phyloP scores from a whole-genome alignment of 768 basidiomycete species.

The Trametes cubensis region DNA sequence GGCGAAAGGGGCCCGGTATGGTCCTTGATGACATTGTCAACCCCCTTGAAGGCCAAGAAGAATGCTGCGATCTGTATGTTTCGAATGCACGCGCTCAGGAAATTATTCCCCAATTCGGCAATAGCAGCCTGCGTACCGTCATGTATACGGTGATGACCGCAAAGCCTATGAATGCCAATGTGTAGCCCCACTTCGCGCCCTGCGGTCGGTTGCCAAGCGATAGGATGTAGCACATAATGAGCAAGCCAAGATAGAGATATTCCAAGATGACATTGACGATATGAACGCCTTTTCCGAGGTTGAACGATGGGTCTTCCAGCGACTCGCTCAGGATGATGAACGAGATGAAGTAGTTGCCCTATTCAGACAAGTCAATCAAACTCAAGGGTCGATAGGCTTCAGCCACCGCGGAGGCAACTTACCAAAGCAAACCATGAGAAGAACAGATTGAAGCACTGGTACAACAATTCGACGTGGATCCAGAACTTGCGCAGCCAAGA shows the following conservation, averaged over 20 bases:
- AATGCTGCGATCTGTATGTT: conserved; percentile 66
- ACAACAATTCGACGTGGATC: conserved; percentile 93
- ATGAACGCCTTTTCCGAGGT: conserved; percentile 59
- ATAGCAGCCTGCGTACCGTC: conserved; percentile 59
- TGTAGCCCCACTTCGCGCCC: conserved; percentile 87
- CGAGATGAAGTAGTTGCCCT: conserved; percentile 91
- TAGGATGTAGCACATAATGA: conserved; percentile 87
- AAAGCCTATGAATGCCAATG: conserved; percentile 83
- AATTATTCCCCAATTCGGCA: conserved; percentile 9
- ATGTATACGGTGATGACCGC: conserved; percentile 94
- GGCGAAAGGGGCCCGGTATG: conserved; percentile 48
- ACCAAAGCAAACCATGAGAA: conserved; percentile 92
- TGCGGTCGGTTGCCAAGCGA: conserved; percentile 91
- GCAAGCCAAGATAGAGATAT: conserved; percentile 85
- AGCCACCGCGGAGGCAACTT: conserved; percentile 25
- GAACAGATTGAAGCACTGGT: conserved; percentile 87
- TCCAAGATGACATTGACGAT: conserved; percentile 77
- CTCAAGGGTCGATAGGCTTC: neutral
- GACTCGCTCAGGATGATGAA: conserved; percentile 78
- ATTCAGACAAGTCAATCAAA: neutral
- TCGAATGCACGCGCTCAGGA: conserved; percentile 5
- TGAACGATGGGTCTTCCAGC: conserved; percentile 65
- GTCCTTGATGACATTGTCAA: conserved; percentile 57
- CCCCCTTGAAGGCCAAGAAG: conserved; percentile 81
- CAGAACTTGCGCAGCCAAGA: conserved; percentile 82